These are phyloP conservation scores for Teunomyces lycoperdinae DNA, from an alignment of 805 yeast genomes.

Conservation along the genomic window DNA sequence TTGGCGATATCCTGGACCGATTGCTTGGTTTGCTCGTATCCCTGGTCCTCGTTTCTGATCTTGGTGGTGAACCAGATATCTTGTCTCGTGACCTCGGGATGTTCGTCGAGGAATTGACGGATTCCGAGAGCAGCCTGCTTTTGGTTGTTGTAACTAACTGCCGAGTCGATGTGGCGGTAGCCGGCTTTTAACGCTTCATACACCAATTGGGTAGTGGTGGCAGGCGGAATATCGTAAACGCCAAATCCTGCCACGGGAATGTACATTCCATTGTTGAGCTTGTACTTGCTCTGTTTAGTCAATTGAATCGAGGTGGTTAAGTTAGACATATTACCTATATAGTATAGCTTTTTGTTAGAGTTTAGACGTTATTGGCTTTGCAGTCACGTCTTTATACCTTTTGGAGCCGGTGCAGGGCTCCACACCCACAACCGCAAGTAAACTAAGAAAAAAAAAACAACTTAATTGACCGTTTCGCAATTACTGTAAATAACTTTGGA, in stretches of 20 bases:
- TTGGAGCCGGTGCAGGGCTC: too few relatives aligned
- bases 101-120: slow-evolving; percentile 46
- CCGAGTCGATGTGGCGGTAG: slow-evolving; percentile 74
- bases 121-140: slow-evolving; percentile 59
- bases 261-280: slow-evolving; percentile 50
- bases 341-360: not conserved
- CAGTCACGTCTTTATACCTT: not conserved
- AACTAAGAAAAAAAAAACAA: too few relatives aligned
- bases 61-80: slow-evolving; percentile 40
- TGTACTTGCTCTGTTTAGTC: slow-evolving; percentile 34
- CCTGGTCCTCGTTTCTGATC: slow-evolving; percentile 28
- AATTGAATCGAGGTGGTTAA: slow-evolving; percentile 34
- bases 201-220: slow-evolving; percentile 42
- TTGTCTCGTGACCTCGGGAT: slow-evolving; percentile 30
- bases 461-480: too few relatives aligned
- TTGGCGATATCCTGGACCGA: slow-evolving; percentile 29
- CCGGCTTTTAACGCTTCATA: slow-evolving; percentile 60
- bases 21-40: slow-evolving; percentile 32
- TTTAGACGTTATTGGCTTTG: not conserved
- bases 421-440: too few relatives aligned
- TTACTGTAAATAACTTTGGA: not conserved
- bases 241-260: slow-evolving; percentile 62
- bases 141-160: slow-evolving; percentile 67
- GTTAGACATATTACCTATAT: slow-evolving; percentile 31
- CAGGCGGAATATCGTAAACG: slow-evolving; percentile 43